Evolutionary conservation across 2,329 filamentous ascomycete species (phyloP).

Genomic region (Zopfia rhizophila): DNA sequence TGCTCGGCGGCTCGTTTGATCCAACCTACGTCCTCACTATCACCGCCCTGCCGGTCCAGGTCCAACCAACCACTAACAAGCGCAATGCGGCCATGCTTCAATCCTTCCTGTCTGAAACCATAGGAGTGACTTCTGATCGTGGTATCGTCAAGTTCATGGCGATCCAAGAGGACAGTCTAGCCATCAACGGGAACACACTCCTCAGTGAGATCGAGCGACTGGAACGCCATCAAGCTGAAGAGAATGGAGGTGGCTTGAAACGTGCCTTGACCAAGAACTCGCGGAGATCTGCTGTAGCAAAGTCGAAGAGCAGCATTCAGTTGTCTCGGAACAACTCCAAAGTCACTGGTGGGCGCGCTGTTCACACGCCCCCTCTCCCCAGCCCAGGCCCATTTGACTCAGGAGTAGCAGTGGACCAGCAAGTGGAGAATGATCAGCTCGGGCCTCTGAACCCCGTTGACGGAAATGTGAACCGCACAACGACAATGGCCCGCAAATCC

Average conservation of each 20-base stretch:
- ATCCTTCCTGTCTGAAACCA: conserved; percentile 74
- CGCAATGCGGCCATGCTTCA: conserved; percentile 83
- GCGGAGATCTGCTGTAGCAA: conserved; percentile 42
- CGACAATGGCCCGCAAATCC: conserved; percentile 32
- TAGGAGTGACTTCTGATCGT: conserved; percentile 72
- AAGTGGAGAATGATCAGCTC: conserved; percentile 26
- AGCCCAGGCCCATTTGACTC: conserved; percentile 49
- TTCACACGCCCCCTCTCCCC: conserved; percentile 43
- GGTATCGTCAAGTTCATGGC: conserved; percentile 79
- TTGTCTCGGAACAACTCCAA: conserved; percentile 46
- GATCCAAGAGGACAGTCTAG: conserved; percentile 76
- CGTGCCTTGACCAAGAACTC: conserved; percentile 52
- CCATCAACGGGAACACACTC: conserved; percentile 75
- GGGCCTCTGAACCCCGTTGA: conserved; percentile 27
- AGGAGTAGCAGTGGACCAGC: conserved; percentile 44
- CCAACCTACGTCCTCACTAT: conserved; percentile 83
- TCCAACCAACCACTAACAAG: conserved; percentile 80
- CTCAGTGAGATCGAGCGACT: conserved; percentile 73
- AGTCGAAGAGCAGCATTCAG: conserved; percentile 51
- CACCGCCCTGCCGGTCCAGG: conserved; percentile 72
- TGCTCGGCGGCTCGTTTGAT: conserved; percentile 79
- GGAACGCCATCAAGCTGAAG: conserved; percentile 57
- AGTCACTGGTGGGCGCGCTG: conserved; percentile 37
- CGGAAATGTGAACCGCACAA: conserved; percentile 33
- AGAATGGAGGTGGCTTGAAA: conserved; percentile 55